Evolutionary conservation across 2,329 filamentous ascomycete genomes (phyloP), one percentile per base, ranked within the genome.

Genomic region (Laburnicola sp.): DNA sequence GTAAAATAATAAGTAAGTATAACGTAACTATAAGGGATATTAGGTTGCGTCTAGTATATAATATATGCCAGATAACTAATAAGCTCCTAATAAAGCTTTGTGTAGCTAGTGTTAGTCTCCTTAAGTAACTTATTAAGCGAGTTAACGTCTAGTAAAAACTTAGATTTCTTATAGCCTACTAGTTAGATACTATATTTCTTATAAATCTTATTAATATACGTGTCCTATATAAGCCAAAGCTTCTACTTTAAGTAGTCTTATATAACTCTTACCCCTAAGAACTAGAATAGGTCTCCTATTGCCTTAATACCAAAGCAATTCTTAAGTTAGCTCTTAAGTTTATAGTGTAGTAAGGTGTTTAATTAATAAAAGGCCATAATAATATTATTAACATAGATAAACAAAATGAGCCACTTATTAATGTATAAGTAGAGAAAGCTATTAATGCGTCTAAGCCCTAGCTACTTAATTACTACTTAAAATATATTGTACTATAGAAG

Each of bases 401-500:
- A 56, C 26, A 61, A 21, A 8, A 57, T 39, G 1, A 60, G 30
- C 21, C 25, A 21, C 4, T 56, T 41, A 28, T 50, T 58, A 0
- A 23, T 38, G 25, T 43, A 61, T 7, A 60, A 28, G 35, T 51
- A 62, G 21, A 30, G 41, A 31, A 53, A 42, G 7, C 42, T 54
- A 22, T 31, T 27, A 4, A 65, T 47, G 32, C 34, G 25, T 22
- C 45, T 21, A 1, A 64, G 45, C 1, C 55, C 45, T 9, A 65
- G 45, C 10, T 51, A 26, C 10, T 27, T 21, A 6, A 63, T 52
- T 3, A 50, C 57, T 27, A 26, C 38, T 16, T 10, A 47, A 2
- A 64, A 52, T n/a, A 64, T 4, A 3, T 49, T 50, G 35, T 59
- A 59, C 59, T 40, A 65, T 2, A 68, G 59, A 1, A 54, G 16